These are phyloP conservation scores for Syzygium syzygioides DNA, from an alignment of 441 rosid genomes.

Conservation along the genomic window DNA sequence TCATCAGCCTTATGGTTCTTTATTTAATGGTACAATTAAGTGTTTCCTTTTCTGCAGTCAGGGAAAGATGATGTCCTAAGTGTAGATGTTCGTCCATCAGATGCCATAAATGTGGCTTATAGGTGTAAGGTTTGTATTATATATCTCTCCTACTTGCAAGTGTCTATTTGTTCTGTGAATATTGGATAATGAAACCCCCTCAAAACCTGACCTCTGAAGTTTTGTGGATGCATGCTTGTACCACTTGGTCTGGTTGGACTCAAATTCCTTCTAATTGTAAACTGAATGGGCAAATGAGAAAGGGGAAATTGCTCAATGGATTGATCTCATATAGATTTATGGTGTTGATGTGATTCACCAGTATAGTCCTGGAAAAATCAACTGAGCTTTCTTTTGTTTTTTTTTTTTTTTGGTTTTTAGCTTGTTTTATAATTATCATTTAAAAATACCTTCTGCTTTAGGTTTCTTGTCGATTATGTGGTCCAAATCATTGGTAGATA, in stretches of 20 bases:
- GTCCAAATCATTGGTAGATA: background rate
- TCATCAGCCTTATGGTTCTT: background rate
- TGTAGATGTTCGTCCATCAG: slow-evolving; percentile 86
- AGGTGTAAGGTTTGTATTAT: slow-evolving; percentile 59
- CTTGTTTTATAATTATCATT: background rate
- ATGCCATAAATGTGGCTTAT: slow-evolving; percentile 80
- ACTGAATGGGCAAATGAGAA: background rate
- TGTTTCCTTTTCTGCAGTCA: slow-evolving; percentile 42
- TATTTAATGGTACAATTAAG: background rate
- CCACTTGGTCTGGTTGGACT: background rate
- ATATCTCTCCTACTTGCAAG: background rate
- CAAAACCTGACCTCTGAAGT: background rate
- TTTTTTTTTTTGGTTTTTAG: background rate
- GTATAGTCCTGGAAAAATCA: background rate
- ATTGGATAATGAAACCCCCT: background rate
- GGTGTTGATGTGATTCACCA: background rate
- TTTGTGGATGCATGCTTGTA: background rate
- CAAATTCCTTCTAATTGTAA: background rate
- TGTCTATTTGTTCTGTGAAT: background rate
- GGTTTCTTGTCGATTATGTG: background rate
- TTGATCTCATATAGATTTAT: background rate
- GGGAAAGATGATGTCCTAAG: slow-evolving; percentile 46
- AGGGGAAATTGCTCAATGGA: background rate
- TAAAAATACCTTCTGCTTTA: background rate
- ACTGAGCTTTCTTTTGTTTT: background rate